Percentiles rank a stretch among this genome's conserved stretches.
These are phyloP conservation scores for Magnusiomyces sp. DNA, from an alignment of 1,139 yeast species.

Conservation along the genomic window DNA sequence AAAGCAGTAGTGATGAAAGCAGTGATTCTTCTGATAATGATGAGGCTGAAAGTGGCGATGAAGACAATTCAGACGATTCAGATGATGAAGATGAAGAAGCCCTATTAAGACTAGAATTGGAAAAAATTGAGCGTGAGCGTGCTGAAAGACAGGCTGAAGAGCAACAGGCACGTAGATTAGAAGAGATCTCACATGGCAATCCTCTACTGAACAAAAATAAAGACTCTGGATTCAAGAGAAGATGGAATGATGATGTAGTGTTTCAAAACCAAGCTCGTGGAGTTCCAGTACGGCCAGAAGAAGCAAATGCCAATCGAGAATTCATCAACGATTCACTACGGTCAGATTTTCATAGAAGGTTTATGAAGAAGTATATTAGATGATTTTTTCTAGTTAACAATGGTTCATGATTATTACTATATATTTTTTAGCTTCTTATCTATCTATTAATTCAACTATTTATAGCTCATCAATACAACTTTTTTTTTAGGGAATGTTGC, in stretches of 20 bases:
- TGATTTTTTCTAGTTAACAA: not conserved
- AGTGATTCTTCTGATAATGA: constrained; percentile 15
- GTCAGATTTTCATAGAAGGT: constrained; percentile 63
- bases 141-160: constrained; percentile 29
- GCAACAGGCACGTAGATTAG: constrained; percentile 27
- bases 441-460: not conserved
- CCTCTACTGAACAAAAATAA: constrained; percentile 32
- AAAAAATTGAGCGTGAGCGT: constrained; percentile 42
- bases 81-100: constrained; percentile 26
- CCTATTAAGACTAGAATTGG: constrained; percentile 43
- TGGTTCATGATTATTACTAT: not conserved
- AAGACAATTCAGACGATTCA: constrained; percentile 18
- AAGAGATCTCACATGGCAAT: constrained; percentile 35
- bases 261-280: constrained; percentile 35
- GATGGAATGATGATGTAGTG: constrained; percentile 41
- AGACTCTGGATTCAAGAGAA: constrained; percentile 29
- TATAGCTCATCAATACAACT: not conserved
- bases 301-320: constrained; percentile 24
- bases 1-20: constrained; percentile 19
- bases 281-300: constrained; percentile 11
- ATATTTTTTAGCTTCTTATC: no score
- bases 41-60: constrained; percentile 19
- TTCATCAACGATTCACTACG: constrained; percentile 59
- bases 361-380: constrained; percentile 57
- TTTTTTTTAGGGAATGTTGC: no score